Conservation (phyloP, 164 flowering plant species). For the Vitis rupestris region DNA sequence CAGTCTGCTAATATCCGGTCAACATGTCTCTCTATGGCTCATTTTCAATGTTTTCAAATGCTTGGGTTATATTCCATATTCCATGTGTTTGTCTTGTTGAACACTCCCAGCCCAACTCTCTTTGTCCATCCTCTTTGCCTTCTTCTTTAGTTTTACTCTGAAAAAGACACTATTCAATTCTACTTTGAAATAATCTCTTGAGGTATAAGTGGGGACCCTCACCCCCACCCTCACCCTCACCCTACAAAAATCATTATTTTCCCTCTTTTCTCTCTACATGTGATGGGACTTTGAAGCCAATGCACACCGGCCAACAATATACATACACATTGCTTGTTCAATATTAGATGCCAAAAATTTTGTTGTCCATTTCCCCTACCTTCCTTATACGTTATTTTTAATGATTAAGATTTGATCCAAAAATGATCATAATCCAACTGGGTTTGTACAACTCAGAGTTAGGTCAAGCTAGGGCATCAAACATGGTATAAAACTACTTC, state of each 20-base stretch:
- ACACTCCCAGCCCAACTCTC: not conserved
- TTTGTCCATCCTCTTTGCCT: not conserved
- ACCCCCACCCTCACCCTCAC: not conserved
- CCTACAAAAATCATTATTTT: not conserved
- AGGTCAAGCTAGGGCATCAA: no score
- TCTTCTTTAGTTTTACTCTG: not conserved
- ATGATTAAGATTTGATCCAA: no score
- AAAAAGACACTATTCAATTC: not conserved
- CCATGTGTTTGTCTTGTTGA: conserved; percentile 52
- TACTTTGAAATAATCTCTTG: not conserved
- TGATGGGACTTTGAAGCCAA: no score
- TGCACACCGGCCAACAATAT: not conserved
- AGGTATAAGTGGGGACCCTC: not conserved
- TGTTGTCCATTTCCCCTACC: no score
- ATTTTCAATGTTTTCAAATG: conserved; percentile 27
- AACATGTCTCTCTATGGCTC: conserved; percentile 36
- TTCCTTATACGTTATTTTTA: no score
- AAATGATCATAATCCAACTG: no score
- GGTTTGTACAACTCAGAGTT: no score
- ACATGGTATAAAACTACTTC: no score
- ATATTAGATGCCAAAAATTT: no score
- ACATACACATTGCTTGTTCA: not conserved
- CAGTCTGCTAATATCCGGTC: conserved; percentile 30
- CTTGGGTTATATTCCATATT: conserved; percentile 40
- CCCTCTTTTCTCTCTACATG: not conserved